A percentile compares a stretch with the other conserved stretches of the same genome.
Evolutionary conservation across 495 filamentous ascomycete species (phyloP).

Genomic region (Penicillium ochrochloron): DNA sequence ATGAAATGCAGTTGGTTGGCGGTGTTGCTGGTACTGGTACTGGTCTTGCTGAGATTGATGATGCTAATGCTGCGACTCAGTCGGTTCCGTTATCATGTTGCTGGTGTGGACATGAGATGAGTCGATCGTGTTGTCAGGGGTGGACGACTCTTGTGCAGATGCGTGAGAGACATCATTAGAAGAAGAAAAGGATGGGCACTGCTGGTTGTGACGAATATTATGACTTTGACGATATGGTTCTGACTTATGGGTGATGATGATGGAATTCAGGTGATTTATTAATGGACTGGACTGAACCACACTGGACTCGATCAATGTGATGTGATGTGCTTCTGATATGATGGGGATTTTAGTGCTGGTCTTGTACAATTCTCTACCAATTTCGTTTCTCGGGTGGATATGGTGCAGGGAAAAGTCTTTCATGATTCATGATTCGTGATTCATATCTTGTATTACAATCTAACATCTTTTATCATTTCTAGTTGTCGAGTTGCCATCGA

Average conservation of each 20-base stretch:
- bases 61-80: neutral
- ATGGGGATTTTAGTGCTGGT: too few species aligned
- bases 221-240: neutral
- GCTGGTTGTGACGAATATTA: neutral
- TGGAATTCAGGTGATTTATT: too few species aligned
- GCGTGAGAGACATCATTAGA: conserved; percentile 65
- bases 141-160: conserved; percentile 73
- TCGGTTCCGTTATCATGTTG: conserved; percentile 63
- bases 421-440: neutral
- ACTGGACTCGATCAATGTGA: too few species aligned
- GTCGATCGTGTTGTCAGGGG: conserved; percentile 69
- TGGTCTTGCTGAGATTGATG: neutral
- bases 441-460: neutral
- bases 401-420: neutral
- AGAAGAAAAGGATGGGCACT: too few species aligned
- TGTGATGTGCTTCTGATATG: too few species aligned
- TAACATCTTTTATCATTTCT: neutral
- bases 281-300: too few species aligned
- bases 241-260: too few species aligned
- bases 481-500: neutral
- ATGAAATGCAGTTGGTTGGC: neutral
- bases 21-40: neutral
- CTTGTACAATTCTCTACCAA: neutral
- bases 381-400: too few species aligned
- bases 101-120: conserved; percentile 81